phyloP scores from a whole-genome alignment of 73 alveolate genomes.

The Paraurostyla sp. region DNA sequence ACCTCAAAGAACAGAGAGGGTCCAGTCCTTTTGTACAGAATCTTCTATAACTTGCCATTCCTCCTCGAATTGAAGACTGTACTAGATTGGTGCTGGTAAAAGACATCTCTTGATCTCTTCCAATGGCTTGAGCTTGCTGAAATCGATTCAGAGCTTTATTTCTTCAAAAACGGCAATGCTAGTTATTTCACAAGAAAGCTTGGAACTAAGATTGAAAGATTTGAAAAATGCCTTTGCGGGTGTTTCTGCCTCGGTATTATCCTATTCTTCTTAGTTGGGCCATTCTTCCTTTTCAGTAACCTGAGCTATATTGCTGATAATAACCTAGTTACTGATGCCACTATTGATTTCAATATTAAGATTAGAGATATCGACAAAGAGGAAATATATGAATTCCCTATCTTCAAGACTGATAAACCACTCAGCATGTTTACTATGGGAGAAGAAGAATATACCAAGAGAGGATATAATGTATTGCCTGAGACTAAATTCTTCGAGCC shows the following conservation, averaged over 20 bases:
- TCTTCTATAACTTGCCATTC: conserved; percentile 81
- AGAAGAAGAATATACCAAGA: background rate
- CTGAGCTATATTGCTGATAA: conserved; percentile 34
- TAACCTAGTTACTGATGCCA: conserved; percentile 50
- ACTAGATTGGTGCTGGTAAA: conserved; percentile 95
- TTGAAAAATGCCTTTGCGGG: conserved; percentile 41
- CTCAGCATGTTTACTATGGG: background rate
- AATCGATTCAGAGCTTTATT: conserved; percentile 84
- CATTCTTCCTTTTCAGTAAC: conserved; percentile 44
- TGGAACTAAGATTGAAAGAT: conserved; percentile 29
- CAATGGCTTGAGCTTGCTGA: conserved; percentile 97
- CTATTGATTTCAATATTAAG: conserved; percentile 4
- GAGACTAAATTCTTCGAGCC: conserved; percentile 61
- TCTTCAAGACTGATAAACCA: conserved; percentile 34
- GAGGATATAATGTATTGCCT: background rate
- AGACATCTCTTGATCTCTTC: conserved; percentile 91
- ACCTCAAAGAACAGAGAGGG: background rate
- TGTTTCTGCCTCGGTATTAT: conserved; percentile 46
- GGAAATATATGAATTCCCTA: conserved; percentile 49
- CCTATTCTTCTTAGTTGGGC: conserved; percentile 40
- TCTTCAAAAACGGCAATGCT: conserved; percentile 76
- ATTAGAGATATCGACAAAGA: background rate
- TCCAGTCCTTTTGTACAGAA: conserved; percentile 11
- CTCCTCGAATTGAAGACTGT: conserved; percentile 89
- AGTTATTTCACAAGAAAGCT: conserved; percentile 39